These are phyloP conservation scores for Linderina pennispora DNA, from an alignment of 192 early-diverging fungal species.

Conservation along the genomic window DNA sequence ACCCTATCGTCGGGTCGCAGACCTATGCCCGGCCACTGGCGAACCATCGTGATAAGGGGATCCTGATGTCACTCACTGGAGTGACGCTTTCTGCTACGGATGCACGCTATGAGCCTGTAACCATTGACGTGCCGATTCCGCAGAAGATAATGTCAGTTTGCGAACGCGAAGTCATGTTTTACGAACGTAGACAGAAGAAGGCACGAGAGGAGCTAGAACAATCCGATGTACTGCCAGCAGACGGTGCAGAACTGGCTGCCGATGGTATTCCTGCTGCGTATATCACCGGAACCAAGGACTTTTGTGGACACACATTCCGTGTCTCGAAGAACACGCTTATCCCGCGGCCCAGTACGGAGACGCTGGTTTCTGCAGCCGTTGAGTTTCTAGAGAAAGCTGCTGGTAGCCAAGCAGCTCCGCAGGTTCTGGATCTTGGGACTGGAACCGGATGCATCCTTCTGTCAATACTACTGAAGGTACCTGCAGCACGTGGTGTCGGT, in stretches of 20 bases:
- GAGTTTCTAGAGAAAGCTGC: constrained; percentile 4
- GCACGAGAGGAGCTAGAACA: constrained; percentile 46
- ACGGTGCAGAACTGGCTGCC: no score
- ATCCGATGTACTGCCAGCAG: no score
- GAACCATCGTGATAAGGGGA: constrained; percentile 55
- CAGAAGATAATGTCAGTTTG: constrained; percentile 52
- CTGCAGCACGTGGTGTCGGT: constrained; percentile 48
- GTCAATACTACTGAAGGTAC: constrained; percentile 42
- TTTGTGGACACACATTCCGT: constrained; percentile 51
- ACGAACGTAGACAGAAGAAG: constrained; percentile 23
- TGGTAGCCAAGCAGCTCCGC: background rate
- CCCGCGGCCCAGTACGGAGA: constrained; percentile 64
- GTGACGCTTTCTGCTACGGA: constrained; percentile 45
- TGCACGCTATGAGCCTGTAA: background rate
- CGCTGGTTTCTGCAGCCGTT: constrained; percentile 51
- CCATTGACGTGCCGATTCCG: constrained; percentile 35
- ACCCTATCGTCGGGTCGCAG: constrained; percentile 56
- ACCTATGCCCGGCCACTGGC: constrained; percentile 47
- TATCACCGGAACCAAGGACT: constrained; percentile 44
- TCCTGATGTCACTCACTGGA: constrained; percentile 38
- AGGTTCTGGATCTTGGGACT: constrained; percentile 66
- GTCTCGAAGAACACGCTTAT: constrained; percentile 62
- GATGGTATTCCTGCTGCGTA: constrained; percentile 38
- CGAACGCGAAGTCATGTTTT: constrained; percentile 53
- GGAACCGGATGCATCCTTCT: constrained; percentile 67